Evolutionary conservation across 169 alveolate genomes (phyloP), one percentile per base, ranked within the genome.

Genomic region (Cryptosporidium andersoni): DNA sequence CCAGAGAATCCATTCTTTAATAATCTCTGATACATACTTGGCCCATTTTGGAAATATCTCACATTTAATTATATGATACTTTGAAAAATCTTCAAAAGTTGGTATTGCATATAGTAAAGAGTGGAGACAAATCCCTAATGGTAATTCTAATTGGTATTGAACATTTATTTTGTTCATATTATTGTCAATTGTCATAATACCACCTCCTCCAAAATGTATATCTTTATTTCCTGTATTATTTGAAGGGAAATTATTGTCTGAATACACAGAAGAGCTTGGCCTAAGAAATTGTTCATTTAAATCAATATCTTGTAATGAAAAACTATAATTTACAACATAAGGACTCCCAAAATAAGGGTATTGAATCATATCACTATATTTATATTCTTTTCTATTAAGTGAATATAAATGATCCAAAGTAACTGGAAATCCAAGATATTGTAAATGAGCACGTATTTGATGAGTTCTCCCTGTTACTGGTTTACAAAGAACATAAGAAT

Each of bases 401-500:
- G 25, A 25, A 34, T 74, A 74, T 55, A 74, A 37, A 39, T 85
- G 82, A 89, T 95, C 98, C 89, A 92, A 92, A 9, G 92, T 90
- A 25, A 97, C 97, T 9, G 99, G 98, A 80, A 90, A 93, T 1
- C 98, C 98, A 39, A 97, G 66, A 81, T 82, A 82, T 64, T 92
- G 88, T 49, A 96, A 91, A 91, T 97, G 99, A n/a, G 97, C 98
- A 88, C 99, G 91, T 12, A 97, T 97, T 90, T 97, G 97, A 85
- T 97, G 99, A 3, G 99, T 97, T 65, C 99, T 91, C 51, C 99
- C 99, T 0, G 99, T 97, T 65, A 95, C 90, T 3, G 99, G 99
- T 47, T 92, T 92, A 65, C 99, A 95, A 66, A 95, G 90, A 2
- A 96, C 85, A 8, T 96, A 93, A 9, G 98, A 93, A 91, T 96